Conservation (phyloP, 2,329 filamentous ascomycete species). For the Davidsoniella neocaledoniae region DNA sequence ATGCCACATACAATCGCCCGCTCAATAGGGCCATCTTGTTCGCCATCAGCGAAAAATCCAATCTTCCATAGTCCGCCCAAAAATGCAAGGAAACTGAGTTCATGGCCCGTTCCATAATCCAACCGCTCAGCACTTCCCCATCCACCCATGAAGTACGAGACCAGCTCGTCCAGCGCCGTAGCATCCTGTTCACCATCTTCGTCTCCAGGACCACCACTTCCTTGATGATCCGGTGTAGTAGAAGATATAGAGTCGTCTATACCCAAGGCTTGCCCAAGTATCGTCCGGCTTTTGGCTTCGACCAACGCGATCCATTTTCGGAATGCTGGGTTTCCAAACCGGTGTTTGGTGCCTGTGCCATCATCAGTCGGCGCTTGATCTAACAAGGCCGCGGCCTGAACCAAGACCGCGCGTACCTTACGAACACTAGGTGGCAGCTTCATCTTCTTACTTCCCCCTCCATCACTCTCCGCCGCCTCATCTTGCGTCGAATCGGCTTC, state of each 20-base stretch:
- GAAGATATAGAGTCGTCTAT: constrained; percentile 4
- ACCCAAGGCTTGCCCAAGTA: constrained; percentile 27
- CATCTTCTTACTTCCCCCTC: constrained; percentile 2
- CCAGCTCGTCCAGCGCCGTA: constrained; percentile 17
- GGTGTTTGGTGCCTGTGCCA: constrained; percentile 44
- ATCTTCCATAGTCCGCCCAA: constrained; percentile 84
- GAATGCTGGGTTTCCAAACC: constrained; percentile 88
- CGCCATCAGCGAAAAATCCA: constrained; percentile 50
- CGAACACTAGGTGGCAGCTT: constrained; percentile 36
- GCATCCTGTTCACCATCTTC: not conserved
- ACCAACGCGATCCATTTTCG: constrained; percentile 64
- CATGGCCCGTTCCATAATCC: constrained; percentile 93
- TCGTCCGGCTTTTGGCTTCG: constrained; percentile 36
- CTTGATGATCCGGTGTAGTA: not conserved
- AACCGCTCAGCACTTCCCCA: constrained; percentile 81
- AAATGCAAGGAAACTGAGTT: constrained; percentile 88
- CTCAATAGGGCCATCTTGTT: constrained; percentile 41
- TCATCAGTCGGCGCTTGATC: constrained; percentile 68
- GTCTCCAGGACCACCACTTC: constrained; percentile 7
- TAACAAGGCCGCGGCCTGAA: constrained; percentile 47
- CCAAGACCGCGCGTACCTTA: constrained; percentile 49
- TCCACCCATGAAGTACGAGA: constrained; percentile 57
- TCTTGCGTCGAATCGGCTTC: no score
- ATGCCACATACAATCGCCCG: constrained; percentile 66
- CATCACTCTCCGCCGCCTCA: no score